Base-by-base conservation (phyloP, 805 yeast species). In the Isabelozyma pseudorhagii region DNA sequence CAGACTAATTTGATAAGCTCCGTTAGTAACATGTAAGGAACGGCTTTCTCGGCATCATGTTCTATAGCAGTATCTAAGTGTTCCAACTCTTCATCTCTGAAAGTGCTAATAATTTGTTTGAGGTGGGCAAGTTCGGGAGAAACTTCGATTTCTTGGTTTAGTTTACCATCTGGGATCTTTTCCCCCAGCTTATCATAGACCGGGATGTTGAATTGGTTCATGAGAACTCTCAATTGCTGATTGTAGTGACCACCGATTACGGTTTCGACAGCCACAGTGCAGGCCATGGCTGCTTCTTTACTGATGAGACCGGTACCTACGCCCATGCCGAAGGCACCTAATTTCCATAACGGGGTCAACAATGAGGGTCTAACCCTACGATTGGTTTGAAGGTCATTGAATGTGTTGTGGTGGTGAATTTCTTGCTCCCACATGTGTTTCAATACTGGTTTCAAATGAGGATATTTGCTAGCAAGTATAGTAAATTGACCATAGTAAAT, bases 381-480 rank as follows among this genome's bases (percentile, higher is more conserved):
- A 51, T 80, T 76, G 1, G 79, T 71, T 64, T 93, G 98, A 28
- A 93, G 72, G 2, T 75, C 67, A 64, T 94, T 87, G 71, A 94
- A 94, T 0, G 97, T 88, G 54, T 80, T 71, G 63, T 90, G 96
- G 62, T 94, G 99, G 58, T 85, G 90, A 36, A 93, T 77, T 61
- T 94, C 99, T 67, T 94, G 98, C 34, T 92, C 97, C 98, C 98
- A 92, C 99, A 94, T 94, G 64, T 94, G 97, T 60, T 83, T 81
- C 60, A 94, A 71, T 10, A 91, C 75, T 0, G 96, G 93, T 59
- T 83, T 89, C 50, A 93, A 72, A 50, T 84, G 82, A 1, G 96
- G 96, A 56, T 79, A 78, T 50, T 83, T 84, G 47, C 76, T 78
- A 10, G 87, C 81, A 46, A 94, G 72, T 2, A 91, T 91, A 39